Evolutionary conservation across 2,329 filamentous ascomycete species (phyloP).

Genomic region (Talaromyces sp.): DNA sequence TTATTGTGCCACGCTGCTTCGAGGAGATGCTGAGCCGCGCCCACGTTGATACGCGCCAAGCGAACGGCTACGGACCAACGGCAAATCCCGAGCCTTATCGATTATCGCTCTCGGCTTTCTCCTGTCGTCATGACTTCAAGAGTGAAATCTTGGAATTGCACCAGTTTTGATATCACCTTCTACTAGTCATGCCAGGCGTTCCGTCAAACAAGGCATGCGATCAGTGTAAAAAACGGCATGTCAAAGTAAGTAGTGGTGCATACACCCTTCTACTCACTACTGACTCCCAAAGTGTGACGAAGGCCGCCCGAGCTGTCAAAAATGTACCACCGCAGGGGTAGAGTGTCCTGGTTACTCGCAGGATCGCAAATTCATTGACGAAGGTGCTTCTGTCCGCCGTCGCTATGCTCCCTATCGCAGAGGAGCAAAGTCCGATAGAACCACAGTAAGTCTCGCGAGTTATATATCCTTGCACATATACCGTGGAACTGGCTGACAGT

Average conservation of each 20-base stretch:
- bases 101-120: too few species aligned
- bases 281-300: constrained; percentile 33
- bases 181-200: constrained; percentile 31
- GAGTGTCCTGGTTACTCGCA: constrained; percentile 41
- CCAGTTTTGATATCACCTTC: neutral
- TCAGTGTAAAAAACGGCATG: constrained; percentile 35
- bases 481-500: neutral
- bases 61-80: neutral
- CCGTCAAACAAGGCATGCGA: constrained; percentile 37
- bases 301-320: constrained; percentile 33
- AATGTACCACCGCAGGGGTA: constrained; percentile 32
- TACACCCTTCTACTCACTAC: neutral
- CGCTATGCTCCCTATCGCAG: constrained; percentile 36
- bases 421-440: neutral
- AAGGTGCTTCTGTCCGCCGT: constrained; percentile 36
- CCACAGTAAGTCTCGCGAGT: neutral
- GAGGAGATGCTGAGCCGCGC: neutral
- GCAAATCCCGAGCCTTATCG: too few species aligned
- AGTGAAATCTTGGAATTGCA: neutral
- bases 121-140: neutral
- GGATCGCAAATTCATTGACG: constrained; percentile 41
- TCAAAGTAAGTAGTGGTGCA: constrained; percentile 25
- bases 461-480: neutral
- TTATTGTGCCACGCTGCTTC: neutral
- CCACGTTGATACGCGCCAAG: neutral